phyloP scores from a whole-genome alignment of 2,329 filamentous ascomycete species.

The Venturia oleaginea region DNA sequence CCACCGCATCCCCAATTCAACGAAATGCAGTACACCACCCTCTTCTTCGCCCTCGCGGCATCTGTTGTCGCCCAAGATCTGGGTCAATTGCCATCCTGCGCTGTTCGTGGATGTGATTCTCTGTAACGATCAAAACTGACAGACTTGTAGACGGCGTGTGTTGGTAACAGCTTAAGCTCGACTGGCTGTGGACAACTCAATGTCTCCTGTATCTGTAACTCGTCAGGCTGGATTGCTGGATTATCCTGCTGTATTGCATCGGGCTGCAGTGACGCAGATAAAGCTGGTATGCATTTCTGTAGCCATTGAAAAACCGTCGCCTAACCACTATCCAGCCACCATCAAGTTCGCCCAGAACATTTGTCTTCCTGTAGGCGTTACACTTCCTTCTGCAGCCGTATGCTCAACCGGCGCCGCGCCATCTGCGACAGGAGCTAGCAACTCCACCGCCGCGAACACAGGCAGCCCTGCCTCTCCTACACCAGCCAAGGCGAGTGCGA shows the following conservation, averaged over 20 bases:
- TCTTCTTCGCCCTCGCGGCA: conserved; percentile 18
- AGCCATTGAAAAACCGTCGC: not conserved
- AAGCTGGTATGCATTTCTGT: conserved; percentile 23
- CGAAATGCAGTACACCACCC: conserved; percentile 21
- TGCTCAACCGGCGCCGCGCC: conserved; percentile 15
- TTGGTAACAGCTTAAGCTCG: conserved; percentile 26
- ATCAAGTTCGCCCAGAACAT: conserved; percentile 33
- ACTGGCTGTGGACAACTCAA: conserved; percentile 29
- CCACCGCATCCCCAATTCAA: not conserved
- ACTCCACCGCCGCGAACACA: conserved; percentile 17
- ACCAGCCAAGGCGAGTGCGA: not conserved
- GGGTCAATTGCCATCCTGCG: conserved; percentile 21
- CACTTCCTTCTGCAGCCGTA: conserved; percentile 25
- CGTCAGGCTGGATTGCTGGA: conserved; percentile 25
- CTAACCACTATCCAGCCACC: conserved; percentile 24
- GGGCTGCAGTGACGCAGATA: conserved; percentile 26
- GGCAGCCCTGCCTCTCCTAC: conserved; percentile 13
- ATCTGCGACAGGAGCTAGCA: conserved; percentile 15
- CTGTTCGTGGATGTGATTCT: conserved; percentile 18
- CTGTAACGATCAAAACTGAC: not conserved
- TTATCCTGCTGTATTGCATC: conserved; percentile 35
- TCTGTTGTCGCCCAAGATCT: conserved; percentile 20
- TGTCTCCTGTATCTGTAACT: conserved; percentile 34
- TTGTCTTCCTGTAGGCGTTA: conserved; percentile 31
- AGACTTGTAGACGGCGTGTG: conserved; percentile 21